A percentile compares a stretch with the other conserved stretches of the same genome.
Conservation (phyloP, 768 basidiomycete genomes). For the Cystobasidium onofrii region DNA sequence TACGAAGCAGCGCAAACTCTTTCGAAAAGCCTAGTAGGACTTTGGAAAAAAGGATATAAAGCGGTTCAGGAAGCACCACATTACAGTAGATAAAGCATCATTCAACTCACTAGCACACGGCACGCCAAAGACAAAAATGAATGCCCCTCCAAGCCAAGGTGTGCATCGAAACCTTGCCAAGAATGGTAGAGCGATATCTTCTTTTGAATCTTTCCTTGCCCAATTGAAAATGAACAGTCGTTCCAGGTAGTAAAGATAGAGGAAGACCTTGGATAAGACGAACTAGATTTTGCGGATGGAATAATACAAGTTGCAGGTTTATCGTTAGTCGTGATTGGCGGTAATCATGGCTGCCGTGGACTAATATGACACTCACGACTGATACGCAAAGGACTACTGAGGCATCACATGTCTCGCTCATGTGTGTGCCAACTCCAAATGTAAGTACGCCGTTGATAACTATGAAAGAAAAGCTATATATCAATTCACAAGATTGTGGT, state of each 20-base stretch:
- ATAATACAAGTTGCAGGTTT: too few relatives aligned
- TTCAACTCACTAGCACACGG: conserved; percentile 23
- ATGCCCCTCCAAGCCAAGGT: conserved; percentile 5
- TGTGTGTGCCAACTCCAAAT: conserved; percentile 16
- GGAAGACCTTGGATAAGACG: conserved; percentile 28
- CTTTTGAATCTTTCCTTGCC: neutral
- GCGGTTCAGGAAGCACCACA: too few relatives aligned
- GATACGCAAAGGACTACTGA: conserved; percentile 29
- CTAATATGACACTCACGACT: neutral
- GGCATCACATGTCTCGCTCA: conserved; percentile 20
- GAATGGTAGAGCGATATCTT: neutral
- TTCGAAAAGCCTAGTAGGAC: conserved; percentile 22
- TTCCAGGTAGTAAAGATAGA: conserved; percentile 28
- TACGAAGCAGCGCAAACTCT: conserved; percentile 3
- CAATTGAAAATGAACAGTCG: conserved; percentile 5
- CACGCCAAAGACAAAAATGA: conserved; percentile 30
- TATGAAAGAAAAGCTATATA: conserved; percentile 18
- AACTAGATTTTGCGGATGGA: conserved; percentile 7
- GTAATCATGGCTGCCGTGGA: neutral
- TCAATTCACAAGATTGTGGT: neutral
- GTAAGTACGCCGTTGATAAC: conserved; percentile 27
- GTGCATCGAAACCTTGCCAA: neutral
- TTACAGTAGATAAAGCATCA: too few relatives aligned
- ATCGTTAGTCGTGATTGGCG: too few relatives aligned
- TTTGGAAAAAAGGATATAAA: too few relatives aligned